phyloP scores from a whole-genome alignment of 305 asterid species.

The Rubia tinctorum region DNA sequence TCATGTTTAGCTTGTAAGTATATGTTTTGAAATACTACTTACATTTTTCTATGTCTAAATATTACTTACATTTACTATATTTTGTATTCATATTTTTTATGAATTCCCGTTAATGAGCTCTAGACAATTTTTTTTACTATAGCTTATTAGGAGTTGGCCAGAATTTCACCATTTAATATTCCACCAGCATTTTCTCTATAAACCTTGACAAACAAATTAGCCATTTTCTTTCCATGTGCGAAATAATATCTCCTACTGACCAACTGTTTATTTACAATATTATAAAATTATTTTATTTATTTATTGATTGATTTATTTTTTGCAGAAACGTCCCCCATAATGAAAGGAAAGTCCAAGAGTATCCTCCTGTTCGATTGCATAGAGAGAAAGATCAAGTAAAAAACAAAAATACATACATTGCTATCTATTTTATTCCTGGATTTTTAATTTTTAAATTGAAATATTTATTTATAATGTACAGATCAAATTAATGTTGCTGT shows the following conservation, averaged over 20 bases:
- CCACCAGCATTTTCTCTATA: neutral
- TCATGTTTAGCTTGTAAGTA: too few relatives aligned
- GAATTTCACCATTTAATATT: too few relatives aligned
- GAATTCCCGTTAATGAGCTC: too few relatives aligned
- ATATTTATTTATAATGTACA: neutral
- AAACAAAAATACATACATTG: neutral
- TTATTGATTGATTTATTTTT: too few relatives aligned
- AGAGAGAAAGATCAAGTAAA: slow-evolving; percentile 44
- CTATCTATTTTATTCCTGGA: neutral
- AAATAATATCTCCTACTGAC: neutral
- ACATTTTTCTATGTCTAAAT: too few relatives aligned
- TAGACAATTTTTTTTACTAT: neutral
- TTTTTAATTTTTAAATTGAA: neutral
- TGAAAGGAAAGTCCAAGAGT: slow-evolving; percentile 22
- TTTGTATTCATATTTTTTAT: too few relatives aligned
- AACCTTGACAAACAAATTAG: slow-evolving; percentile 13
- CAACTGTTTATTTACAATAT: neutral
- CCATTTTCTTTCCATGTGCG: neutral
- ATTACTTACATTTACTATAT: too few relatives aligned
- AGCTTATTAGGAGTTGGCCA: neutral
- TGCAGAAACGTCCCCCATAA: slow-evolving; percentile 38
- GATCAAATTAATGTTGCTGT: neutral
- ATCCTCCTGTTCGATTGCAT: slow-evolving; percentile 63
- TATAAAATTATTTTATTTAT: too few relatives aligned
- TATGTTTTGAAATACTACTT: too few relatives aligned